phyloP scores from a whole-genome alignment of 2,329 filamentous ascomycete genomes.

The Gnomoniopsis sp. region DNA sequence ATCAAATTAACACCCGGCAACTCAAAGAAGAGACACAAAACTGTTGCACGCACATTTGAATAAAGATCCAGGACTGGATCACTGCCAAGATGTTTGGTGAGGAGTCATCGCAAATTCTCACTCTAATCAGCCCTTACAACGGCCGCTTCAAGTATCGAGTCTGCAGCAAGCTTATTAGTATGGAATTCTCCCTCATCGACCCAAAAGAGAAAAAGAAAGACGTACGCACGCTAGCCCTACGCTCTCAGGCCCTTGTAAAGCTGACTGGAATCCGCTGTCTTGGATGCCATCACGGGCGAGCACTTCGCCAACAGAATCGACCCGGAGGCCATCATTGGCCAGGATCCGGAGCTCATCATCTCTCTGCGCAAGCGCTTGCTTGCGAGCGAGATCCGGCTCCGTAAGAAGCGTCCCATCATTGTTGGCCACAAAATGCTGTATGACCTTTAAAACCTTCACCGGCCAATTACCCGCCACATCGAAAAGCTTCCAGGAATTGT shows the following conservation, averaged over 20 bases:
- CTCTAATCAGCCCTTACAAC: conserved; percentile 22
- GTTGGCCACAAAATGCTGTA: conserved; percentile 65
- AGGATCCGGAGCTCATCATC: background rate
- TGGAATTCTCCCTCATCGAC: conserved; percentile 18
- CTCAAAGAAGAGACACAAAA: conserved; percentile 9
- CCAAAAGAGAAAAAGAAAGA: background rate
- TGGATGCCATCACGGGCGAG: conserved; percentile 31
- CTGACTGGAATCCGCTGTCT: conserved; percentile 27
- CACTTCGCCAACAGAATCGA: conserved; percentile 24
- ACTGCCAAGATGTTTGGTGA: background rate
- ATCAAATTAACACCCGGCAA: conserved; percentile 8
- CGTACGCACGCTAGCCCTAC: background rate
- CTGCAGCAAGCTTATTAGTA: background rate
- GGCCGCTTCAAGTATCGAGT: conserved; percentile 22
- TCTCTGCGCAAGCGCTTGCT: conserved; percentile 18
- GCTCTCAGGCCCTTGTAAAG: conserved; percentile 8
- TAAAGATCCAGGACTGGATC: conserved; percentile 13
- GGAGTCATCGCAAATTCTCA: conserved; percentile 7
- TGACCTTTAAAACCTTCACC: conserved; percentile 61
- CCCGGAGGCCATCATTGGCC: conserved; percentile 7
- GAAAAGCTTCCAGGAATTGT: conserved; percentile 46
- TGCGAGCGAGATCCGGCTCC: conserved; percentile 27
- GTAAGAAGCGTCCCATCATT: conserved; percentile 35
- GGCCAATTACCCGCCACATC: conserved; percentile 51
- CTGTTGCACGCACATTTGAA: conserved; percentile 16